Evolutionary conservation across 1,284 basidiomycete species (phyloP), one percentile per base, ranked within the genome.

Genomic region (Leccinum fuscescens): DNA sequence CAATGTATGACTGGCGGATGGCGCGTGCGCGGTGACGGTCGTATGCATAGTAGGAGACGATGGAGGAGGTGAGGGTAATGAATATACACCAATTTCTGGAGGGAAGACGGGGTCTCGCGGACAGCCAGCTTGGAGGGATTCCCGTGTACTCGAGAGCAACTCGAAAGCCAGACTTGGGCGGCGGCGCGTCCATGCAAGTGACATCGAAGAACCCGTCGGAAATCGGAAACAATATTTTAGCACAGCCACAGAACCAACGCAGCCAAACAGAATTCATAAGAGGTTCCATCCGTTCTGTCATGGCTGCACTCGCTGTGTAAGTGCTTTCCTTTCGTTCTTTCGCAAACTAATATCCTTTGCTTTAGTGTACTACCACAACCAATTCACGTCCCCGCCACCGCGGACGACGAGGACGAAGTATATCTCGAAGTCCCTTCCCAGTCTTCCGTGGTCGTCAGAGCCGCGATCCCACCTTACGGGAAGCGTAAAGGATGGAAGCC

Each of bases 11-110:
- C 67, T 89, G 79, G 50, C 88, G 86, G 67, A 98, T 91, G 54
- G 79, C 72, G 65, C 85, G 86, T 76, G 91, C 93, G 76, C 94
- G 80, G 63, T 80, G 78, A 24, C 94, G 85, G 81, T 98, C 95
- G 72, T 96, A 94, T 58, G 86, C 80, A 78, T 94, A 97, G 59
- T 86, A 82, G 31, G 88, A 90, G 6, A 87, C 71, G 53, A 93
- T 67, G 3, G 88, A 82, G 22, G 86, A 87, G 11, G 91, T 88
- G 64, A 94, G 77, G 37, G 86, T 81, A 62, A 94, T 81, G 76
- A 97, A 98, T 70, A 98, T 94, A 71, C 93, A 86, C 93, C 93
- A 95, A 72, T 97, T 97, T 63, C 93, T 84, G 2, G 92, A 94
- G 6, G 96, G 95, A 42, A 97, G 82, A 67, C 83, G 86, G 6